Base-by-base conservation (phyloP, 768 basidiomycete species). In the Phylloporus sp. region DNA sequence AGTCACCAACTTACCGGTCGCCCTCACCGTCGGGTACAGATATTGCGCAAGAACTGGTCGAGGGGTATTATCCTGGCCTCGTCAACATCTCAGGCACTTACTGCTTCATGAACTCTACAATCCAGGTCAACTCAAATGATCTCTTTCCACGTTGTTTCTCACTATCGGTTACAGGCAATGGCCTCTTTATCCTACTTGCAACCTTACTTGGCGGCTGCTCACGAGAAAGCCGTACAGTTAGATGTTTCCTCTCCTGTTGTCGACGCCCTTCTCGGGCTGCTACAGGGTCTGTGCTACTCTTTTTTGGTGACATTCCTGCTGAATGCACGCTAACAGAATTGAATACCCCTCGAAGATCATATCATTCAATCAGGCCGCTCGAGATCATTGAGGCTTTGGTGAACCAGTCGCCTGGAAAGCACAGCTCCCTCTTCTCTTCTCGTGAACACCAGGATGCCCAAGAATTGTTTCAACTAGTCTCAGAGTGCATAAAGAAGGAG, bases 361-460 rank as follows among this genome's bases (percentile, higher is more conserved):
- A 79, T 42, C 69, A 74, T 37, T 74, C 86, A 24, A 73, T 92
- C 26, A 80, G 90, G 2, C 92, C 91, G 0, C 61, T 80, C 36
- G 75, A 75, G 29, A 80, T 95, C 47, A 86, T 94, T 37, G 65
- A 75, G 15, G 85, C 82, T 4, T 75, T 94, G 24, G 79, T 81
- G 15, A 63, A 71, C 18, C 73, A 77, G 50, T 70, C 76, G 29
- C 65, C 72, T 27, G 77, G 76, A 40, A 77, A 77, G 59, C 64
- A 75, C 52, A 76, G 77, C 55, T 76, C 84, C 1, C 74, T 92
- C 10, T 84, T 95, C 65, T 80, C 81, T 54, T 91, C 91, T 1
- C 83, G 90, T 11, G 92, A 96, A 62, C 95, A 98, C 63, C 95
- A 98, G 69, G 95, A 98, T 63, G 95, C 95, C 5, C 95, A 98